These are phyloP conservation scores for Trichoderma citrinoviride DNA, from an alignment of 2,329 filamentous ascomycete genomes.

Conservation along the genomic window DNA sequence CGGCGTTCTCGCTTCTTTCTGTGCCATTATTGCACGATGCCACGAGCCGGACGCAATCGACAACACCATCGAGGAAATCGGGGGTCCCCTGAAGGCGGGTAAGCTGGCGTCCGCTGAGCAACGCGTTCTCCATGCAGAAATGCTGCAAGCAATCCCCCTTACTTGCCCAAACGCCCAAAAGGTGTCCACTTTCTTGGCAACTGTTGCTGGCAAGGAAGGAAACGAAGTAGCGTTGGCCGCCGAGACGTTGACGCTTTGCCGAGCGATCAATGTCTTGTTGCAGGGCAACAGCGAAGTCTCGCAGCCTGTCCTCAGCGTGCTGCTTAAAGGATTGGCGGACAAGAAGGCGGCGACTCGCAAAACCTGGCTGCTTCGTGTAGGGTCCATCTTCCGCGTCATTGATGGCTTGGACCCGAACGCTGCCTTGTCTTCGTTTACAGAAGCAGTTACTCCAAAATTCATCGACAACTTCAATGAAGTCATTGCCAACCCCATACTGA, in stretches of 20 bases:
- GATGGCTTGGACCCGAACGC: conserved; percentile 47
- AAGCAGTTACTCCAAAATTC: conserved; percentile 54
- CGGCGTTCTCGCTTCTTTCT: conserved; percentile 73
- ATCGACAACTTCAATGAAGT: conserved; percentile 75
- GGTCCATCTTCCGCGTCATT: conserved; percentile 63
- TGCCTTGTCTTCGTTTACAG: conserved; percentile 50
- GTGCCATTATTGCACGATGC: conserved; percentile 62
- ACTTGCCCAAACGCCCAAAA: conserved; percentile 63
- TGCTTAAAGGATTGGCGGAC: conserved; percentile 78
- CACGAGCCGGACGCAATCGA: conserved; percentile 56
- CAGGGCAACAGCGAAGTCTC: conserved; percentile 59
- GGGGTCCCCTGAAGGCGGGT: conserved; percentile 73
- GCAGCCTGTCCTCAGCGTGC: conserved; percentile 65
- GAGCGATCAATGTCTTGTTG: conserved; percentile 62
- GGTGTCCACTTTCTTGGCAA: conserved; percentile 63
- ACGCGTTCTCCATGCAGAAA: conserved; percentile 75
- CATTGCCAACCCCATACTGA: conserved; percentile 70
- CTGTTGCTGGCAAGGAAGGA: conserved; percentile 76
- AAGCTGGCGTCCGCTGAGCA: conserved; percentile 86
- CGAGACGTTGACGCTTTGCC: conserved; percentile 69
- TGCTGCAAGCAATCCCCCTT: conserved; percentile 64
- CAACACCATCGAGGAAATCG: conserved; percentile 73
- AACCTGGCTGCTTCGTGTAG: conserved; percentile 74
- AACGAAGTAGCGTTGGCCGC: conserved; percentile 79
- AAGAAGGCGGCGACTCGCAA: conserved; percentile 77